phyloP scores from a whole-genome alignment of 805 yeast genomes.

The Alloascoidea africana region DNA sequence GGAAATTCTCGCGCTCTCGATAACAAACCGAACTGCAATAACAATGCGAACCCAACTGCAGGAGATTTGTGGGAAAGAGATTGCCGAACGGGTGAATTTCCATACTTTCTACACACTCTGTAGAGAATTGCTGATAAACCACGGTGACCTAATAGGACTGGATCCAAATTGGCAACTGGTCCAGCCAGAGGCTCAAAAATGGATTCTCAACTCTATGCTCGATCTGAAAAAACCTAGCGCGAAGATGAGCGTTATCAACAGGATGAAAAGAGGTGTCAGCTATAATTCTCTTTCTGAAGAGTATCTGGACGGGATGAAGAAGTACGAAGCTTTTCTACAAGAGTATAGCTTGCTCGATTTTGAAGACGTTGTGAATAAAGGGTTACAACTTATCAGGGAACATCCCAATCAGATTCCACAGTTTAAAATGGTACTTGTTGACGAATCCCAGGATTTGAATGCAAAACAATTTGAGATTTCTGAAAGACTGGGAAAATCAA shows the following conservation, averaged over 20 bases:
- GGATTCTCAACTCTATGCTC: neutral
- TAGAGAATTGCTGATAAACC: slow-evolving; percentile 35
- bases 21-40: slow-evolving; percentile 82
- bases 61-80: slow-evolving; percentile 8
- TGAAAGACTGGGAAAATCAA: slow-evolving; percentile 29
- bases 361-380: slow-evolving; percentile 60
- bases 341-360: slow-evolving; percentile 44
- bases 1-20: slow-evolving; percentile 71
- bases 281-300: slow-evolving; percentile 23
- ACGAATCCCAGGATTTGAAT: slow-evolving; percentile 92
- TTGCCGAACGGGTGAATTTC: slow-evolving; percentile 34
- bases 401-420: slow-evolving; percentile 29
- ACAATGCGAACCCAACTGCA: slow-evolving; percentile 62
- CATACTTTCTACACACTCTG: slow-evolving; percentile 92
- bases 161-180: slow-evolving; percentile 11
- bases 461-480: slow-evolving; percentile 58
- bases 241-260: neutral
- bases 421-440: slow-evolving; percentile 66
- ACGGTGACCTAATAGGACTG: slow-evolving; percentile 38
- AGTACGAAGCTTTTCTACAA: neutral
- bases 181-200: neutral
- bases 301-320: slow-evolving; percentile 34
- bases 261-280: neutral
- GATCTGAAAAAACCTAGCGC: neutral
- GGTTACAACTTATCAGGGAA: slow-evolving; percentile 32